phyloP scores from a whole-genome alignment of 2,329 filamentous ascomycete species.

The Exserohilum rostratum region DNA sequence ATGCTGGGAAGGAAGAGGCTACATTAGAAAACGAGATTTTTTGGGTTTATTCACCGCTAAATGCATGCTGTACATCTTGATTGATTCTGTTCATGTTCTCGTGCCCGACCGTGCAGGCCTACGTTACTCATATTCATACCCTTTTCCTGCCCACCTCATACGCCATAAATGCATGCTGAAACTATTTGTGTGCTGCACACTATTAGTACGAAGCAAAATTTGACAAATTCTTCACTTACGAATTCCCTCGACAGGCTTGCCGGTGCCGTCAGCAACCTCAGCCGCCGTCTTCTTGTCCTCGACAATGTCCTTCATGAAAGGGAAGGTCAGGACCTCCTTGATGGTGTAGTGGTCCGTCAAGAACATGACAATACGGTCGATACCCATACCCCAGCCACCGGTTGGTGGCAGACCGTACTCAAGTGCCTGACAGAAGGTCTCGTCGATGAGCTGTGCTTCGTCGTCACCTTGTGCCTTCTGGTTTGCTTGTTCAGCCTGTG shows the following conservation, averaged over 20 bases:
- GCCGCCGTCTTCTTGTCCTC: slow-evolving; percentile 58
- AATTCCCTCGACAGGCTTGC: slow-evolving; percentile 66
- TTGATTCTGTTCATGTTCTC: slow-evolving; percentile 1
- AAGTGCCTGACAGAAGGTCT: slow-evolving; percentile 89
- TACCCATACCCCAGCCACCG: slow-evolving; percentile 95
- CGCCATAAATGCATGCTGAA: slow-evolving; percentile 21
- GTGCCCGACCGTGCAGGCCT: not conserved
- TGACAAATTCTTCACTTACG: slow-evolving; percentile 30
- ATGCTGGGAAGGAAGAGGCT: no score
- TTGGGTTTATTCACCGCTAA: not conserved
- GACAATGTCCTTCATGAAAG: slow-evolving; percentile 85
- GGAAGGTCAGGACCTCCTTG: slow-evolving; percentile 94
- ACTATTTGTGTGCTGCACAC: slow-evolving; percentile 28
- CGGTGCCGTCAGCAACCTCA: slow-evolving; percentile 66
- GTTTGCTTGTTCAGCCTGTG: slow-evolving; percentile 78
- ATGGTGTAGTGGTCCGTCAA: slow-evolving; percentile 95
- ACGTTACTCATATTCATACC: not conserved
- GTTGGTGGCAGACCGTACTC: slow-evolving; percentile 90
- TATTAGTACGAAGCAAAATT: slow-evolving; percentile 9
- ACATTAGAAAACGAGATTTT: no score
- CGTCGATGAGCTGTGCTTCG: slow-evolving; percentile 93
- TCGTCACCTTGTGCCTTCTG: slow-evolving; percentile 95
- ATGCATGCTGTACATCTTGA: not conserved
- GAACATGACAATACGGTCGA: slow-evolving; percentile 94
- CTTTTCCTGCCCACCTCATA: slow-evolving; percentile 6